These are phyloP conservation scores for Penicillium digitatum DNA, from an alignment of 2,329 filamentous ascomycete genomes.

Conservation along the genomic window DNA sequence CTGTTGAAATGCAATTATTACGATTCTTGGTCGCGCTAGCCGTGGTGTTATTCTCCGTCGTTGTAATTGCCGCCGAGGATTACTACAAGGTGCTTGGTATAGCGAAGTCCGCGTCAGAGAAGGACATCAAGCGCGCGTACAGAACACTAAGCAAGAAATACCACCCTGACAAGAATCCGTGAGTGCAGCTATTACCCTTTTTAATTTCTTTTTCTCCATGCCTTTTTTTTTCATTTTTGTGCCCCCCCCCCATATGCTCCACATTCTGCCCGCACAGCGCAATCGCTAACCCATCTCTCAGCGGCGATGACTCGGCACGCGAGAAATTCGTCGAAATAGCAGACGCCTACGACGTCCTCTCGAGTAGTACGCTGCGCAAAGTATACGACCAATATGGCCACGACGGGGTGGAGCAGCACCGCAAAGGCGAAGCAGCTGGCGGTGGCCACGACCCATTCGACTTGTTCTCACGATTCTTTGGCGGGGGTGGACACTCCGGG, in stretches of 20 bases:
- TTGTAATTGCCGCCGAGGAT: conserved; percentile 42
- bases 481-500: conserved; percentile 79
- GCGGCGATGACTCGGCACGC: conserved; percentile 72
- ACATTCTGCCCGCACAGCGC: not conserved
- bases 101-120: conserved; percentile 72
- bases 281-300: conserved; percentile 34
- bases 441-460: conserved; percentile 80
- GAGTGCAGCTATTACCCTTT: conserved; percentile 38
- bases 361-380: conserved; percentile 70
- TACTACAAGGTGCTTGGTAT: conserved; percentile 71
- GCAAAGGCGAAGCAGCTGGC: conserved; percentile 62
- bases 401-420: conserved; percentile 80
- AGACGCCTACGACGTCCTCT: conserved; percentile 91
- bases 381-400: conserved; percentile 95
- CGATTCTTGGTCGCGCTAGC: conserved; percentile 33
- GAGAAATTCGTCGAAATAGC: conserved; percentile 91
- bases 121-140: conserved; percentile 91
- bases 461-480: conserved; percentile 94
- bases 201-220: not conserved
- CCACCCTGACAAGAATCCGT: conserved; percentile 98
- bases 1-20: conserved; percentile 34
- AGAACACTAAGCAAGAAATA: conserved; percentile 88
- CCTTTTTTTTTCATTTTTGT: not conserved
- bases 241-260: not conserved
- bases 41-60: conserved; percentile 38